phyloP scores from a whole-genome alignment of 2,329 filamentous ascomycete genomes.

The Blastomyces parvus region DNA sequence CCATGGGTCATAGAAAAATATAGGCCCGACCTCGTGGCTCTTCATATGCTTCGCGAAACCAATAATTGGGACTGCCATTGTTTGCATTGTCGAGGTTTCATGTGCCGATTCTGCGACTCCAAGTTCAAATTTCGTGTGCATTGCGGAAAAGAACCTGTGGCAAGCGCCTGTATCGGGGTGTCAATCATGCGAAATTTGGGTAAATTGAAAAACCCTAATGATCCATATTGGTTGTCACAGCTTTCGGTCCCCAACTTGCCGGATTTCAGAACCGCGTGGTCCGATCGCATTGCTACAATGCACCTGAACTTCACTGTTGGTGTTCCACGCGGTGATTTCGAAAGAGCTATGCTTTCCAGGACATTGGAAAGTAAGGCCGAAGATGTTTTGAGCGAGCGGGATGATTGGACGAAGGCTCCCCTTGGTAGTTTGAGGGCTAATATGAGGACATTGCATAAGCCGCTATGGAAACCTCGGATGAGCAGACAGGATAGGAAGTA shows the following conservation, averaged over 20 bases:
- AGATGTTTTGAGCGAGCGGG: background rate
- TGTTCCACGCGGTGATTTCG: background rate
- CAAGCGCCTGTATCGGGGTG: background rate
- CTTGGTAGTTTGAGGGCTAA: background rate
- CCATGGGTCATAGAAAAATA: background rate
- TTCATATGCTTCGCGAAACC: background rate
- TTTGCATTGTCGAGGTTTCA: background rate
- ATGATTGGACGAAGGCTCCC: background rate
- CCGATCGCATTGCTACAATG: background rate
- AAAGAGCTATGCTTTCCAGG: background rate
- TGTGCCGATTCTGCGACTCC: background rate
- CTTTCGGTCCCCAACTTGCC: background rate
- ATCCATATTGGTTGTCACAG: background rate
- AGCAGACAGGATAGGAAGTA: background rate
- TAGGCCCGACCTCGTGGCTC: background rate
- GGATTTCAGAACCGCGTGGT: background rate
- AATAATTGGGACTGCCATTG: background rate
- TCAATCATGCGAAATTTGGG: background rate
- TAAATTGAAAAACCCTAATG: background rate
- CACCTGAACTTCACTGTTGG: background rate
- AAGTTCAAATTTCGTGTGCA: background rate
- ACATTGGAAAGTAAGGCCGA: background rate
- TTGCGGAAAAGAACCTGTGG: background rate
- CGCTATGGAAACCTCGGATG: background rate
- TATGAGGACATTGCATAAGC: background rate